Evolutionary conservation across 2,329 filamentous ascomycete genomes (phyloP).

Genomic region (Mollisiaceae sp.): DNA sequence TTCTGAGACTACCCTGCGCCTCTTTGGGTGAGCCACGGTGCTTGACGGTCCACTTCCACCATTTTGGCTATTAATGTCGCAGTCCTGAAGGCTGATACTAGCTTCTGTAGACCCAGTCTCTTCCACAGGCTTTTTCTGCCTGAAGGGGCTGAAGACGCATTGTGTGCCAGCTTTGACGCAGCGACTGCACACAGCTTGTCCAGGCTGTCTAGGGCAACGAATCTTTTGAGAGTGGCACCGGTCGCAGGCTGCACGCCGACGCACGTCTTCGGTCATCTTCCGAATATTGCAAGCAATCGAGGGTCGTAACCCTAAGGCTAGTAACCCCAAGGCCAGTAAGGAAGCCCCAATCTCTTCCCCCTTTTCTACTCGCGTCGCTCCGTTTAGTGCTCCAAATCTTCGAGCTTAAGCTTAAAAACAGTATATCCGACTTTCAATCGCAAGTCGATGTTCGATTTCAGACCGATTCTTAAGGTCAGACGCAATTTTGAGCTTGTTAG

Average conservation of each 20-base stretch:
- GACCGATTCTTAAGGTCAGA: not conserved
- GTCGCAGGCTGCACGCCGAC: slow-evolving; percentile 45
- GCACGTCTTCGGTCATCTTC: slow-evolving; percentile 32
- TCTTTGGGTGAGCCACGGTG: not conserved
- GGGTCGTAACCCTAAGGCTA: not conserved
- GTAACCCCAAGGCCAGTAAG: not conserved
- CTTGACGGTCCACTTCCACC: not conserved
- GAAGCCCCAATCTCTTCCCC: not conserved
- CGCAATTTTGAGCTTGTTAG: not conserved
- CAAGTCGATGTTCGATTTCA: not conserved
- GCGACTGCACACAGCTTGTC: slow-evolving; percentile 46
- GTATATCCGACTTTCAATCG: not conserved
- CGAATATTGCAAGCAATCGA: not conserved
- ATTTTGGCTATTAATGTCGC: not conserved
- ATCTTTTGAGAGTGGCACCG: slow-evolving; percentile 55
- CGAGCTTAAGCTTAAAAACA: not conserved
- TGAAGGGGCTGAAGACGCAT: slow-evolving; percentile 51
- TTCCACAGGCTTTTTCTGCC: slow-evolving; percentile 31
- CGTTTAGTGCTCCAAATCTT: not conserved
- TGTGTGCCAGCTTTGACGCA: slow-evolving; percentile 48
- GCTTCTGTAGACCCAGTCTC: not conserved
- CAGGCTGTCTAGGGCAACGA: slow-evolving; percentile 49
- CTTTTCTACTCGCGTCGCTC: not conserved
- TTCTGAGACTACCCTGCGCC: not conserved
- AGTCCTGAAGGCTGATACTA: not conserved